Evolutionary conservation across 176 grass and related monocot species (phyloP).

Genomic region (Carex scoparia): DNA sequence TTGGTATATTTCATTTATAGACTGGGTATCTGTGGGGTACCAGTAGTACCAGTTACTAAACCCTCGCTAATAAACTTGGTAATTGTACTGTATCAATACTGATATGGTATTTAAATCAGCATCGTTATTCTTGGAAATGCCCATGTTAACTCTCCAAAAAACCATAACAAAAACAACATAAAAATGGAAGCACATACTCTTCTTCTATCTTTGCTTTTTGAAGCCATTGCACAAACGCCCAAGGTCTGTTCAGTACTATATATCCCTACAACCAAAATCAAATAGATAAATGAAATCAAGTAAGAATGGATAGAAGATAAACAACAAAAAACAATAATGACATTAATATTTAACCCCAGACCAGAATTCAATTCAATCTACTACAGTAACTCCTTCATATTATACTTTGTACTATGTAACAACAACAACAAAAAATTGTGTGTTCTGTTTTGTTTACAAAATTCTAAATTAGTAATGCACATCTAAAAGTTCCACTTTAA

Average conservation of each 20-base stretch:
- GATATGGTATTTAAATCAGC: not conserved
- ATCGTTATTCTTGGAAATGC: not conserved
- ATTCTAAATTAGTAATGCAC: not conserved
- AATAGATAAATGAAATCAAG: constrained; percentile 10
- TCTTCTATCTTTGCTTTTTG: constrained; percentile 61
- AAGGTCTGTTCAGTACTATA: constrained; percentile 95
- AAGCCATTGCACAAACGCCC: constrained; percentile 97
- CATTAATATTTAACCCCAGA: not conserved
- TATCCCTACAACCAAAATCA: constrained; percentile 58
- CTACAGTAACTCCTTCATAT: not conserved
- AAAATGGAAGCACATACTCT: constrained; percentile 53
- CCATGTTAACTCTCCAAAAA: not conserved
- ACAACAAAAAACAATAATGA: not conserved
- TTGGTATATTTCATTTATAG: not conserved
- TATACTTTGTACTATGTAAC: not conserved
- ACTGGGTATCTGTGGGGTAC: not conserved
- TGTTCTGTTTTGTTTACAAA: not conserved
- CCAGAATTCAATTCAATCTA: not conserved
- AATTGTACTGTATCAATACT: not conserved
- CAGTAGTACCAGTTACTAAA: not conserved
- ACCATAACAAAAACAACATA: not conserved
- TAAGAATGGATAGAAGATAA: not conserved
- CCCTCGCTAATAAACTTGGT: not conserved
- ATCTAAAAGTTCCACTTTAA: not conserved
- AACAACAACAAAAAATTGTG: not conserved